Evolutionary conservation across 1,284 basidiomycete species (phyloP), one percentile per base, ranked within the genome.

Genomic region (Pseudozyma flocculosa): DNA sequence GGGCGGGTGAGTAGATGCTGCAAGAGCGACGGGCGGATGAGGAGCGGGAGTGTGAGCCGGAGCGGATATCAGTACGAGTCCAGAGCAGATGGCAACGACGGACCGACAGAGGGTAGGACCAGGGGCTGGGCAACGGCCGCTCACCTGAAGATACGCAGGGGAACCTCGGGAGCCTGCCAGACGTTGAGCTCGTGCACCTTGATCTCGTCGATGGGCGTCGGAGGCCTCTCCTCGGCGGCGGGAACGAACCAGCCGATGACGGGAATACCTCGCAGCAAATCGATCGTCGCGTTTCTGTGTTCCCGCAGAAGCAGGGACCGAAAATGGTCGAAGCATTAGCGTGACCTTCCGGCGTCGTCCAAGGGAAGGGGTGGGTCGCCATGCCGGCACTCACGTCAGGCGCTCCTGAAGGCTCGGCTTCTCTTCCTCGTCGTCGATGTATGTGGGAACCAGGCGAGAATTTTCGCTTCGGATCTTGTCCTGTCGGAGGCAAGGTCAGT

Each of bases 1-100:
- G 61, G 0, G 61, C 61, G 1, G 61, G 61, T 1, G 61, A 64
- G 18, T 59, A 64, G 7, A 56, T 59, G 26, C 26, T 29, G 11
- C 11, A n/a, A n/a, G n/a, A n/a, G 26, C 26, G 26, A 5, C 7
- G 26, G 26, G 26, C 5, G 11, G 26, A 11, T 29, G 26, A n/a
- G 26, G 26, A 29, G 11, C 26, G 26, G 11, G 11, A 29, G 26
- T 7, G 26, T 11, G 11, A 29, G 26, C 11, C 26, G 26, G 26
- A 29, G 26, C 7, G 26, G 26, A 29, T 26, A 36, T 11, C 26
- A 29, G 26, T 5, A 11, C 26, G 26, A 29, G 7, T 5, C 26
- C 26, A 29, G 26, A 11, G 26, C 7, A 29, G 26, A n/a, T n/a
- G n/a, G n/a, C n/a, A n/a, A n/a, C n/a, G n/a, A n/a, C n/a, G n/a